Conservation (phyloP, 2,329 filamentous ascomycete species). For the Pestalotiopsis fici region DNA sequence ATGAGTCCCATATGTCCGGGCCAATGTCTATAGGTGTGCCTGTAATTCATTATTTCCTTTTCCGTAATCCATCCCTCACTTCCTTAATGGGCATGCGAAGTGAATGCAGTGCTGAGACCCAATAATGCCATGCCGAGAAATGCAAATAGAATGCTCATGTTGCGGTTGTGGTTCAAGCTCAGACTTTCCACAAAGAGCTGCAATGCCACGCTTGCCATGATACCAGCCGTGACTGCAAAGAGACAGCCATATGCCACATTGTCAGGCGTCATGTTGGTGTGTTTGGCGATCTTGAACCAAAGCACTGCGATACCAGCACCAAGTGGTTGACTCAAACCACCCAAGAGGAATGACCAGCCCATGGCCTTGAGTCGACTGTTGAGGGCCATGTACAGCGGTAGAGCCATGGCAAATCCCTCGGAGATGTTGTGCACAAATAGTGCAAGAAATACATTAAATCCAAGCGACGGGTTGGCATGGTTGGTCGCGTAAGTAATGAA, state of each 20-base stretch:
- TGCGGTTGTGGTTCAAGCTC: slow-evolving; percentile 77
- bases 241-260: slow-evolving; percentile 73
- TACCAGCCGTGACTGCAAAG: slow-evolving; percentile 87
- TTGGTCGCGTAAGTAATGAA: slow-evolving; percentile 96
- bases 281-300: slow-evolving; percentile 76
- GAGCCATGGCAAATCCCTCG: slow-evolving; percentile 91
- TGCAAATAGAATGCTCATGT: slow-evolving; percentile 76
- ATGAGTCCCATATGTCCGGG: background rate
- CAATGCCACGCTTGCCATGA: slow-evolving; percentile 92
- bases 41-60: background rate
- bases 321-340: slow-evolving; percentile 83
- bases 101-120: slow-evolving; percentile 82
- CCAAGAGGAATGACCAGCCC: slow-evolving; percentile 78
- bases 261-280: slow-evolving; percentile 49
- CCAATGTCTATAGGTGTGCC: background rate
- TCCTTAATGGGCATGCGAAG: slow-evolving; percentile 50
- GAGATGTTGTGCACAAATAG: slow-evolving; percentile 98
- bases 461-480: slow-evolving; percentile 86
- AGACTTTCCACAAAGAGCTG: slow-evolving; percentile 87
- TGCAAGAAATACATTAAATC: slow-evolving; percentile 90
- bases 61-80: background rate
- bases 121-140: slow-evolving; percentile 87
- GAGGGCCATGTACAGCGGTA: slow-evolving; percentile 90
- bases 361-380: slow-evolving; percentile 80
- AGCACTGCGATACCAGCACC: slow-evolving; percentile 82